phyloP scores from a whole-genome alignment of 768 basidiomycete species.

The Albatrellus ellisii region DNA sequence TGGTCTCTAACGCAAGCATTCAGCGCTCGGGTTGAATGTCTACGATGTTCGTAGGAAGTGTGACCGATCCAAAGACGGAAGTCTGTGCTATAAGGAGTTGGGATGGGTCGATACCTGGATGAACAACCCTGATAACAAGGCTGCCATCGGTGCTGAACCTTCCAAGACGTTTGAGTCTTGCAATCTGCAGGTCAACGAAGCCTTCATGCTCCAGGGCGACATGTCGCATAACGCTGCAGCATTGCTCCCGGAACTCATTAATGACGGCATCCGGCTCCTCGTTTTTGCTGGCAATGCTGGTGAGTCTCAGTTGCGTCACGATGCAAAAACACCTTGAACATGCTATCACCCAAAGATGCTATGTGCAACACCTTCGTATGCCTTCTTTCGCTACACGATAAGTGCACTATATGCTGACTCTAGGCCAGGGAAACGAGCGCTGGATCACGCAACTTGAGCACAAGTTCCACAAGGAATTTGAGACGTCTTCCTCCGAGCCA shows the following conservation, averaged over 20 bases:
- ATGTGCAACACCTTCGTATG: slow-evolving; percentile 79
- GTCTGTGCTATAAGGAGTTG: slow-evolving; percentile 69
- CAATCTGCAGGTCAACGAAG: slow-evolving; percentile 70
- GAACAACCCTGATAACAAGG: slow-evolving; percentile 67
- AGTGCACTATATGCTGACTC: background rate
- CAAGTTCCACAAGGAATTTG: slow-evolving; percentile 49
- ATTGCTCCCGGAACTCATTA: slow-evolving; percentile 69
- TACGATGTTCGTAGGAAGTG: slow-evolving; percentile 80
- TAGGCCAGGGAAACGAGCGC: slow-evolving; percentile 54
- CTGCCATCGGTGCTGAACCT: slow-evolving; percentile 61
- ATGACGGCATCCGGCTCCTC: slow-evolving; percentile 71
- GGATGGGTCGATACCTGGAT: slow-evolving; percentile 82
- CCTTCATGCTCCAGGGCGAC: slow-evolving; percentile 75
- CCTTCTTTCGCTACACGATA: background rate
- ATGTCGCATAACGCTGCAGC: slow-evolving; percentile 71
- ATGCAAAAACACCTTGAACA: background rate
- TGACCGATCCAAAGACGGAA: slow-evolving; percentile 53
- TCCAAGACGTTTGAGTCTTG: slow-evolving; percentile 52
- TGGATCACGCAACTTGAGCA: slow-evolving; percentile 60
- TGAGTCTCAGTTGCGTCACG: slow-evolving; percentile 1
- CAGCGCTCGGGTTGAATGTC: slow-evolving; percentile 70
- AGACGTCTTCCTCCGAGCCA: slow-evolving; percentile 29
- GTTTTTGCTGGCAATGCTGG: slow-evolving; percentile 86
- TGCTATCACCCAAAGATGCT: slow-evolving; percentile 27
- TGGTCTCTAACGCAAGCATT: background rate